These are phyloP conservation scores for Berkeleyomyces basicola DNA, from an alignment of 2,329 filamentous ascomycete genomes.

Conservation along the genomic window DNA sequence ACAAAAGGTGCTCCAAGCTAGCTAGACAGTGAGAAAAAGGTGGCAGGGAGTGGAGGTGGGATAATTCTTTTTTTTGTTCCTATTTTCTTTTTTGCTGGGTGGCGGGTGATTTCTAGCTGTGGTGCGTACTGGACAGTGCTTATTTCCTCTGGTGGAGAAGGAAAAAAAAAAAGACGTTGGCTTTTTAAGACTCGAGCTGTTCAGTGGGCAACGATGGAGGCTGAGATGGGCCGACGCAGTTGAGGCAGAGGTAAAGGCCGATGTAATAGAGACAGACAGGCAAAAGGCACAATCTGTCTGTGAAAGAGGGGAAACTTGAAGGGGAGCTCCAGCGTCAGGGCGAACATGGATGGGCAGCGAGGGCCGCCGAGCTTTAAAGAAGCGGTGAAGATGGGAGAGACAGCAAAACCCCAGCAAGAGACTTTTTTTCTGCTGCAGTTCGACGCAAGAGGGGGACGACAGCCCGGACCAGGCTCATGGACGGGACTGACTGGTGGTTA, in stretches of 20 bases:
- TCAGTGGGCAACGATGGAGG: too few relatives aligned
- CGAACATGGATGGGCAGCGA: conserved; percentile 5
- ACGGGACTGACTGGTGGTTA: not conserved
- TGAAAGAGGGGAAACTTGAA: conserved; percentile 7
- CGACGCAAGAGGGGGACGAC: not conserved
- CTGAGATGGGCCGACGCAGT: too few relatives aligned
- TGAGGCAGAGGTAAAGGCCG: too few relatives aligned
- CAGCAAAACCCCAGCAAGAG: conserved; percentile 5
- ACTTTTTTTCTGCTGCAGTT: not conserved
- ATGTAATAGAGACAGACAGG: not conserved
- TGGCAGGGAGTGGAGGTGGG: not conserved
- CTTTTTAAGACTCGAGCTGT: too few relatives aligned
- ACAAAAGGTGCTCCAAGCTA: not conserved
- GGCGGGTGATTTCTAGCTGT: not conserved
- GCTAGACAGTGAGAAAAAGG: not conserved
- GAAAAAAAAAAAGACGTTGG: not conserved
- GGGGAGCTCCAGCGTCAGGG: not conserved
- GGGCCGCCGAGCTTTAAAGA: conserved; percentile 10
- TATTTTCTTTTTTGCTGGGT: not conserved
- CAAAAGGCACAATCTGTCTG: not conserved
- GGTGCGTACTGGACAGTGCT: not conserved
- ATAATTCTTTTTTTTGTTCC: not conserved
- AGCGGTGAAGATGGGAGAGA: conserved; percentile 10
- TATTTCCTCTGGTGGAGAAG: not conserved
- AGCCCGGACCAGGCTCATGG: not conserved